Conservation (phyloP, 2,329 filamentous ascomycete species). For the Sporothrix mexicana region DNA sequence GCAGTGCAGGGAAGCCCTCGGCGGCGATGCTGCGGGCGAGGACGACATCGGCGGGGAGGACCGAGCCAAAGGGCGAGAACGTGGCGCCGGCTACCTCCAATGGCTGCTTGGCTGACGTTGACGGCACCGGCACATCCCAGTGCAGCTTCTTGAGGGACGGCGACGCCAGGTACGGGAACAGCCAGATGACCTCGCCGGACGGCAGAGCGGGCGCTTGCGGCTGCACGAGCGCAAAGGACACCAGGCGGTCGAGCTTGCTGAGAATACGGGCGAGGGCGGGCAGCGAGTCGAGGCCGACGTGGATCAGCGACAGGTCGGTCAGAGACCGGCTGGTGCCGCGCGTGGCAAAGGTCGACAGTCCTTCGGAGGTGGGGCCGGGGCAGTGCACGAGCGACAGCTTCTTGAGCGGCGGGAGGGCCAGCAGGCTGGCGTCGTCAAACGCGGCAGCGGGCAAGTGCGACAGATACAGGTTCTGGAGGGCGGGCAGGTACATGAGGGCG, state of each 20-base stretch:
- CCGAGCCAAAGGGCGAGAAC: neutral
- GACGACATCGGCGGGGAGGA: slow-evolving; percentile 60
- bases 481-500: slow-evolving; percentile 58
- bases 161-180: slow-evolving; percentile 69
- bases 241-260: slow-evolving; percentile 58
- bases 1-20: slow-evolving; percentile 67
- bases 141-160: slow-evolving; percentile 60
- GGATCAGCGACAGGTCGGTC: slow-evolving; percentile 59
- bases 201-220: slow-evolving; percentile 60
- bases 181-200: slow-evolving; percentile 61
- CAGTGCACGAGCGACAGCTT: slow-evolving; percentile 63
- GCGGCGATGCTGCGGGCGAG: slow-evolving; percentile 67
- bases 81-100: too few species aligned
- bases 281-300: slow-evolving; percentile 62
- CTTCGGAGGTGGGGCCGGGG: slow-evolving; percentile 60
- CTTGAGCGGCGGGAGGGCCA: slow-evolving; percentile 60
- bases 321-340: slow-evolving; percentile 54
- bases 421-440: slow-evolving; percentile 62
- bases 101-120: too few species aligned
- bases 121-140: slow-evolving; percentile 67
- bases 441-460: slow-evolving; percentile 61
- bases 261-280: slow-evolving; percentile 65
- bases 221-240: slow-evolving; percentile 61
- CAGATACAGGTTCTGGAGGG: slow-evolving; percentile 64
- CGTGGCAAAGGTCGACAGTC: slow-evolving; percentile 63